Evolutionary conservation across 129 eudicot species (phyloP).

Genomic region (Artemisia tridentata): DNA sequence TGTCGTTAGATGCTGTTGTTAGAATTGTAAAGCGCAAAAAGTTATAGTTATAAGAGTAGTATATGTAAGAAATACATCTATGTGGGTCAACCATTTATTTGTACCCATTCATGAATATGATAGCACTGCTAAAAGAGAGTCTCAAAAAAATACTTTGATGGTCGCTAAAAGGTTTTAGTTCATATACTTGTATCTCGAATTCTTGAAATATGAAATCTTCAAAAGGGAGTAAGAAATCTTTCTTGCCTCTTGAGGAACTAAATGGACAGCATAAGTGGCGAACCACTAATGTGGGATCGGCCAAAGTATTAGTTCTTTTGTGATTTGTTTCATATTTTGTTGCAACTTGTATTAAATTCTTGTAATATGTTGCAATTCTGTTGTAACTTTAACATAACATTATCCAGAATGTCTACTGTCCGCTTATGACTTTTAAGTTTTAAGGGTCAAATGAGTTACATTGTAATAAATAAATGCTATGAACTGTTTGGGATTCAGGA

Average conservation of each 20-base stretch:
- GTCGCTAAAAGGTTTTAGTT: neutral
- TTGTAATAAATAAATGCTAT: neutral
- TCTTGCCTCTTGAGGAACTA: conserved; percentile 6
- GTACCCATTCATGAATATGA: neutral
- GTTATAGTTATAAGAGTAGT: neutral
- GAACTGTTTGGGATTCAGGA: neutral
- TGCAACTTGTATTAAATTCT: neutral
- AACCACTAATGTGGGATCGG: conserved; percentile 20
- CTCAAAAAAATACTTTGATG: neutral
- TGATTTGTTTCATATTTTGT: neutral
- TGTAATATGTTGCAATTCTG: neutral
- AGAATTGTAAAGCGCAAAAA: neutral
- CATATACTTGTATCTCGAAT: conserved; percentile 1
- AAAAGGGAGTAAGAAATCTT: conserved; percentile 11
- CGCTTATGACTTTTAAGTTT: conserved; percentile 8
- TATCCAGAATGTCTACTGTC: neutral
- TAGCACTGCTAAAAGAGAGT: neutral
- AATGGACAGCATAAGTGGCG: neutral
- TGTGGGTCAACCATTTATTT: conserved; percentile 7
- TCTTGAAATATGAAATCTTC: conserved; percentile 10
- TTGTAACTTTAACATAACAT: neutral
- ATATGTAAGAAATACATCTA: neutral
- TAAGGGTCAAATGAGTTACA: conserved; percentile 6
- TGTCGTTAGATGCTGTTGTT: neutral
- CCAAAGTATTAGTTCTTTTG: neutral